Evolutionary conservation across 2,329 filamentous ascomycete genomes (phyloP).

Genomic region (Pseudogymnoascus sp.): DNA sequence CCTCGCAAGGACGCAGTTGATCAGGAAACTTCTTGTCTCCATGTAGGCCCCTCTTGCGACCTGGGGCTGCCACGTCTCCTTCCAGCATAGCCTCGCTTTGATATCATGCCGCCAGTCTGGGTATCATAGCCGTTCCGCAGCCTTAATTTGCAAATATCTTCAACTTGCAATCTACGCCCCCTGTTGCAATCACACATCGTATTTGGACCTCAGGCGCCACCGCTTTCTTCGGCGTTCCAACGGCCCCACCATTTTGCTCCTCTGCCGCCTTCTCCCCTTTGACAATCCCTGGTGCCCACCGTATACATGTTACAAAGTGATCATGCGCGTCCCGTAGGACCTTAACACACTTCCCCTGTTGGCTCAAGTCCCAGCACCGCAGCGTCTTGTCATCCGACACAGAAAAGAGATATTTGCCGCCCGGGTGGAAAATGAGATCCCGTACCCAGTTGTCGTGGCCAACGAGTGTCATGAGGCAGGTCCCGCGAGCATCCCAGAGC

Average conservation of each 20-base stretch:
- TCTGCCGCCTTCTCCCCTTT: conserved; percentile 47
- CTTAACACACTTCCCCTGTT: conserved; percentile 87
- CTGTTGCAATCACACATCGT: conserved; percentile 78
- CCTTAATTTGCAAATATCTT: conserved; percentile 58
- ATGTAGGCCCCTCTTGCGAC: not conserved
- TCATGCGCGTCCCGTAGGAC: conserved; percentile 68
- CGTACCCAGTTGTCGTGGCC: conserved; percentile 96
- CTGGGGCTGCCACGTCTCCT: not conserved
- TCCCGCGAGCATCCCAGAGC: conserved; percentile 80
- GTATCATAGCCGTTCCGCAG: not conserved
- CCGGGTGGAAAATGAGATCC: conserved; percentile 78
- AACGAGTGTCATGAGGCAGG: conserved; percentile 71
- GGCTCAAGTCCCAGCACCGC: conserved; percentile 85
- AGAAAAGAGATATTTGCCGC: conserved; percentile 81
- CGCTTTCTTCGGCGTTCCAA: conserved; percentile 35
- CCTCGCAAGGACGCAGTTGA: not conserved
- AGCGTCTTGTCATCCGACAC: conserved; percentile 87
- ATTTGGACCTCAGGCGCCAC: conserved; percentile 53
- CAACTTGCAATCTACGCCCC: conserved; percentile 74
- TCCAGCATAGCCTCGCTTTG: not conserved
- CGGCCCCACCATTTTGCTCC: conserved; percentile 37
- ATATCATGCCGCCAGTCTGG: not conserved
- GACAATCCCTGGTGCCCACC: conserved; percentile 74
- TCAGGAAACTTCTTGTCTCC: not conserved
- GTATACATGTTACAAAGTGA: conserved; percentile 77